These are phyloP conservation scores for Elaeis oleifera DNA, from an alignment of 202 grass and related monocot species.

Conservation along the genomic window DNA sequence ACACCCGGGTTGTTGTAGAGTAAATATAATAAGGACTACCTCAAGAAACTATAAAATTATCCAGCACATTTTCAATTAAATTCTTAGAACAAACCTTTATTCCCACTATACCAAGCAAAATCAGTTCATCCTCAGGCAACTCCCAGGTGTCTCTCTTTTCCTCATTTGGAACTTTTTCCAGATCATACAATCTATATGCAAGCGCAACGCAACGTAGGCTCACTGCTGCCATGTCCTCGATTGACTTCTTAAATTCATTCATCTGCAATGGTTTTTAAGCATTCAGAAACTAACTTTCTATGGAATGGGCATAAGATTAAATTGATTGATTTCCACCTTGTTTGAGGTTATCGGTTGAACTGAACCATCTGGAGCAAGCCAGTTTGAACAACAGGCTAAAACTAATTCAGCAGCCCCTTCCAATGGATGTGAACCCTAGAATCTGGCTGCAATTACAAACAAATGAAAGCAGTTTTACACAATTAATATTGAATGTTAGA, in stretches of 20 bases:
- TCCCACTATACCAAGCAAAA: conserved; percentile 80
- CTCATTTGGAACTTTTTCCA: conserved; percentile 35
- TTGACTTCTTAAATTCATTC: conserved; percentile 67
- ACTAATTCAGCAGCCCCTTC: conserved; percentile 96
- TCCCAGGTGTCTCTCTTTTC: conserved; percentile 66
- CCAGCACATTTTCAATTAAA: conserved; percentile 5
- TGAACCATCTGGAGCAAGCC: conserved; percentile 55
- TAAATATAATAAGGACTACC: too few relatives aligned
- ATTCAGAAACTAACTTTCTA: conserved; percentile 6
- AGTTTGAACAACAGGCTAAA: conserved; percentile 75
- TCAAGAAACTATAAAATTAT: conserved; percentile 9
- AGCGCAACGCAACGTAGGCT: conserved; percentile 90
- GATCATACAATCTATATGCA: conserved; percentile 53
- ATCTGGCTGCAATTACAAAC: conserved; percentile 45
- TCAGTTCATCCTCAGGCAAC: conserved; percentile 73
- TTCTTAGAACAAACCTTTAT: conserved; percentile 60
- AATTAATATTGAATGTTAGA: too few relatives aligned
- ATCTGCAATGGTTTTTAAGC: conserved; percentile 43
- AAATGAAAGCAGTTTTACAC: too few relatives aligned
- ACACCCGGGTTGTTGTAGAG: too few relatives aligned
- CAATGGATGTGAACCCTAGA: conserved; percentile 62
- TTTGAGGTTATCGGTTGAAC: conserved; percentile 50
- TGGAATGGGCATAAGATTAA: neutral
- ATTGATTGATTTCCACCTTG: conserved; percentile 33
- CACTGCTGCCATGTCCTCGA: conserved; percentile 63